Percentiles rank a stretch among this genome's conserved stretches.
Conservation (phyloP, 441 rosid species). For the Breynia disticha region DNA sequence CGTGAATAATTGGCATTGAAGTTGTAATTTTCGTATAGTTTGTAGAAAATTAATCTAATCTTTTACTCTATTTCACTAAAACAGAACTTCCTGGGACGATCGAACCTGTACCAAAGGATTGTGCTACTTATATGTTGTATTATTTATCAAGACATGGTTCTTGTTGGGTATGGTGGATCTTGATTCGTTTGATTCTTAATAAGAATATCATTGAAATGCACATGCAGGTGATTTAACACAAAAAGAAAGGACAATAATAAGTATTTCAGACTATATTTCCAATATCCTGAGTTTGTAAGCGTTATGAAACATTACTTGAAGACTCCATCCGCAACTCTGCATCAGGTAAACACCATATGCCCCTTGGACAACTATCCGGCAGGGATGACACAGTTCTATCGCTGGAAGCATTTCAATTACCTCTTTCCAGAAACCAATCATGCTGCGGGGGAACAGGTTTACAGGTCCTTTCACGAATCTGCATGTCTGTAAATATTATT, state of each 20-base stretch:
- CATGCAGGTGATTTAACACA: too few species aligned
- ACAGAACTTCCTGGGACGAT: slow-evolving; percentile 6
- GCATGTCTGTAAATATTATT: slow-evolving; percentile 21
- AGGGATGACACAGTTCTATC: slow-evolving; percentile 3
- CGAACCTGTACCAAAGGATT: neutral
- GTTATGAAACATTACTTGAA: too few species aligned
- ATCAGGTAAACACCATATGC: neutral
- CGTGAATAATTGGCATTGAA: slow-evolving; percentile 5
- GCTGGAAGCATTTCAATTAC: neutral
- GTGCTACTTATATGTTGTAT: slow-evolving; percentile 2
- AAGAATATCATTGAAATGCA: too few species aligned
- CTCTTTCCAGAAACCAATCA: neutral
- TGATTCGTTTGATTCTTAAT: too few species aligned
- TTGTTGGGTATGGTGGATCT: too few species aligned
- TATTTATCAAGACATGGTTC: slow-evolving; percentile 2
- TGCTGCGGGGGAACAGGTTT: slow-evolving; percentile 1
- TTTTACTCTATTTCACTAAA: slow-evolving; percentile 8
- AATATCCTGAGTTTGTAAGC: too few species aligned
- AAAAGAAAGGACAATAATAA: too few species aligned
- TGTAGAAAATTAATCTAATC: slow-evolving; percentile 25
- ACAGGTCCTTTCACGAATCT: slow-evolving; percentile 16
- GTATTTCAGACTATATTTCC: too few species aligned
- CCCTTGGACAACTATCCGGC: slow-evolving; percentile 10
- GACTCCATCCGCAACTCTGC: neutral
- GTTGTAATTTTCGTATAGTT: slow-evolving; percentile 17